Evolutionary conservation across 2,329 filamentous ascomycete species (phyloP).

Genomic region (Karstenula rhodostoma): DNA sequence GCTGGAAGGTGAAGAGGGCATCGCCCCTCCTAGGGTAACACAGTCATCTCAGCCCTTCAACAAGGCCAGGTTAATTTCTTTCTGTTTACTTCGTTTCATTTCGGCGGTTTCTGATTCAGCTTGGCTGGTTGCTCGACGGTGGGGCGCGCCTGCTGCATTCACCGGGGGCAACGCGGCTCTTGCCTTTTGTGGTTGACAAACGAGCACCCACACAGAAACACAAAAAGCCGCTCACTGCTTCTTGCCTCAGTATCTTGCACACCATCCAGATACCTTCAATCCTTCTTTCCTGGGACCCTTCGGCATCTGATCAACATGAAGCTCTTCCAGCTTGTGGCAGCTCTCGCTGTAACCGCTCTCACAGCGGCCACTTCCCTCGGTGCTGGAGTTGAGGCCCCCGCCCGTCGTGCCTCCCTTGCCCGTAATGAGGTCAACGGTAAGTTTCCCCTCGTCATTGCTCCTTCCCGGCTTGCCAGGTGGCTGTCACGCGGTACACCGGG

Average conservation of each 20-base stretch:
- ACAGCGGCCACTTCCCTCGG: neutral
- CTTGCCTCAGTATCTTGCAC: neutral
- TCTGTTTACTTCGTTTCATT: neutral
- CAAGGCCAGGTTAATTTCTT: neutral
- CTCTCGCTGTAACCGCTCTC: neutral
- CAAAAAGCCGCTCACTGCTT: neutral
- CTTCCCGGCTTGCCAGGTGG: neutral
- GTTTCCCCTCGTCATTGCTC: neutral
- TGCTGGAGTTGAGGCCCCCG: neutral
- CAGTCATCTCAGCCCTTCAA: no score
- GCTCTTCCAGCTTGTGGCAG: conserved; percentile 9
- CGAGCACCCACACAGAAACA: neutral
- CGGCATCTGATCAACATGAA: conserved; percentile 8
- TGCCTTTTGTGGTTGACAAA: neutral
- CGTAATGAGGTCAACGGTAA: neutral
- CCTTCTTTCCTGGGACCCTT: neutral
- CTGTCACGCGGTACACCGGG: neutral
- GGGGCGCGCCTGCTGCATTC: neutral
- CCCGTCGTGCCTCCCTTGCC: neutral
- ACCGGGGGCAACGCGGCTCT: neutral
- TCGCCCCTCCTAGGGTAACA: no score
- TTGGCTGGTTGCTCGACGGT: neutral
- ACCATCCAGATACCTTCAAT: neutral
- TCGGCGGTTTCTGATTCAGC: neutral
- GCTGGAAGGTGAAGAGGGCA: no score